These are phyloP conservation scores for Evernia prunastri DNA, from an alignment of 495 filamentous ascomycete genomes.

Conservation along the genomic window DNA sequence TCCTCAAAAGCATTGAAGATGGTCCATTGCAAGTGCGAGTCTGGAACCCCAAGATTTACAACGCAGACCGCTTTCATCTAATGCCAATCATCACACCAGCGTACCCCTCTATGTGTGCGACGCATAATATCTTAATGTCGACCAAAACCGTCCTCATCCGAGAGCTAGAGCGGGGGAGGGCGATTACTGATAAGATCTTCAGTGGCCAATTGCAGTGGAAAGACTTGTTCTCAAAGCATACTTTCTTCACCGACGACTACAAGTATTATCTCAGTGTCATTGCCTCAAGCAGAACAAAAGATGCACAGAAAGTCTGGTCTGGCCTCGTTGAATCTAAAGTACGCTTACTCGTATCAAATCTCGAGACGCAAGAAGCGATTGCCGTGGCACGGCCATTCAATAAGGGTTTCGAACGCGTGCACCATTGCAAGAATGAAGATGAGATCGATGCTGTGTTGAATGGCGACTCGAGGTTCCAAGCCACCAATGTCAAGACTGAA, in stretches of 20 bases:
- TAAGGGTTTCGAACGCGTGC: conserved; percentile 79
- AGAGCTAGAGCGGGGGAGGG: conserved; percentile 70
- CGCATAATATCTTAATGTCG: conserved; percentile 83
- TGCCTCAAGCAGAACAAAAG: conserved; percentile 76
- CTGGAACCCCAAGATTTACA: conserved; percentile 92
- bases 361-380: conserved; percentile 70
- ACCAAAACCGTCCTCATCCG: conserved; percentile 76
- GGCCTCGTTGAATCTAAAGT: conserved; percentile 91
- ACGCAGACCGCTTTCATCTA: conserved; percentile 70
- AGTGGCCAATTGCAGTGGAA: conserved; percentile 70
- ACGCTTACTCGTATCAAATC: conserved; percentile 68
- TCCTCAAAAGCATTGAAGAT: conserved; percentile 84
- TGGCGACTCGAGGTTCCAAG: conserved; percentile 63
- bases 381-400: conserved; percentile 85
- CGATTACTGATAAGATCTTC: conserved; percentile 77
- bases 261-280: conserved; percentile 91
- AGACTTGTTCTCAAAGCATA: conserved; percentile 78
- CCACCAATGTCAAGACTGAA: conserved; percentile 53
- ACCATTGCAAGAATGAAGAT: conserved; percentile 62
- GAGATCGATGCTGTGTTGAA: conserved; percentile 63
- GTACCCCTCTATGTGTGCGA: conserved; percentile 93
- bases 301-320: conserved; percentile 80
- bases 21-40: conserved; percentile 71
- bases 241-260: conserved; percentile 86
- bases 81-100: conserved; percentile 98